Percentiles rank a stretch among this genome's conserved stretches.
phyloP scores from a whole-genome alignment of 2,329 filamentous ascomycete genomes.

The Didymosphaeria variabile region DNA sequence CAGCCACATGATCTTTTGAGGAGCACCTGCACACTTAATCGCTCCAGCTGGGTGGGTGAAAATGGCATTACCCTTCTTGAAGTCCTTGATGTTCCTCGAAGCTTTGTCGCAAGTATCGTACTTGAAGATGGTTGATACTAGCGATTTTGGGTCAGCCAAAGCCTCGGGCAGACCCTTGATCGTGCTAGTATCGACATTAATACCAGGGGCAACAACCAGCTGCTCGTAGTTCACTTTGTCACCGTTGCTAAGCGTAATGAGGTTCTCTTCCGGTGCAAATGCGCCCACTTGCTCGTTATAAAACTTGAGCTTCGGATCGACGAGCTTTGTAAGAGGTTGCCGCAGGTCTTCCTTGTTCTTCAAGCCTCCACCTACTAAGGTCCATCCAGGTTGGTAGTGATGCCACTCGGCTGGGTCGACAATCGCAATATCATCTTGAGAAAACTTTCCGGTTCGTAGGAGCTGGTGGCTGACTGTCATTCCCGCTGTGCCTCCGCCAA shows the following conservation, averaged over 20 bases:
- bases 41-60: slow-evolving; percentile 52
- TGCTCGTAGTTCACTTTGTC: slow-evolving; percentile 69
- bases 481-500: slow-evolving; percentile 73
- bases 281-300: slow-evolving; percentile 63
- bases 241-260: slow-evolving; percentile 64
- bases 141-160: slow-evolving; percentile 44
- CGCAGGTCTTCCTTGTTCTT: slow-evolving; percentile 69
- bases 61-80: slow-evolving; percentile 47
- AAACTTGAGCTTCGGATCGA: slow-evolving; percentile 69
- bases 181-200: slow-evolving; percentile 41
- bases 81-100: slow-evolving; percentile 38
- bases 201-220: slow-evolving; percentile 66
- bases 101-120: slow-evolving; percentile 52
- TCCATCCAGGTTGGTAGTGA: slow-evolving; percentile 76
- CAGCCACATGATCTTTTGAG: slow-evolving; percentile 55
- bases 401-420: slow-evolving; percentile 71
- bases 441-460: slow-evolving; percentile 65
- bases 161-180: slow-evolving; percentile 48
- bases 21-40: slow-evolving; percentile 52
- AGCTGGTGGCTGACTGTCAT: slow-evolving; percentile 74
- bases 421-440: slow-evolving; percentile 68
- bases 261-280: slow-evolving; percentile 66
- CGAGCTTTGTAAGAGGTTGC: slow-evolving; percentile 59
- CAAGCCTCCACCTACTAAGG: slow-evolving; percentile 71
- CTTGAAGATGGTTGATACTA: slow-evolving; percentile 50